Evolutionary conservation across 805 yeast species (phyloP), one percentile per base, ranked within the genome.

Genomic region (Nakazawaea ambrosiae): DNA sequence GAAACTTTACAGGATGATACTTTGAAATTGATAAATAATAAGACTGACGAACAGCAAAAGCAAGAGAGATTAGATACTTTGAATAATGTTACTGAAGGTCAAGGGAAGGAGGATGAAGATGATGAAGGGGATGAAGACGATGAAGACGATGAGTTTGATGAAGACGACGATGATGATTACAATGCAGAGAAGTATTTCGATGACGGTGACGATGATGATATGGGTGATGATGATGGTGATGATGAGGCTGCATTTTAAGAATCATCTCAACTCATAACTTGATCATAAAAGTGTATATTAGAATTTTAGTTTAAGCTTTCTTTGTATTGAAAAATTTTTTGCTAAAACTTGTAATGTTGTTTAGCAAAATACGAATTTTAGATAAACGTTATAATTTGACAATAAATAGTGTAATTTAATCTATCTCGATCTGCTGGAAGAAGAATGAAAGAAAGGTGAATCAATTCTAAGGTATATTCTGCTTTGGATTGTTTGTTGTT

Each of bases 121-220:
- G 62, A 60, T 26, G 75, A 63, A 18, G 61, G 53, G 1, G 66
- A 60, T 5, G 60, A 50, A 4, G 47, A 51, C 11, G 66, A 56
- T 5, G 69, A 65, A 14, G 86, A 80, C 48, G 87, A 80, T 44
- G 84, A 79, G 43, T 73, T 69, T 46, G 81, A 76, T 43, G 87
- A 79, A 45, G 82, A 80, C 39, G 87, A 81, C 19, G 88, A 81
- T 47, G 85, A 78, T 50, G 87, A 80, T 54, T 81, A 81, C 50
- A 81, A 81, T 49, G 90, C 90, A 7, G 90, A 81, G 48, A 76
- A 75, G 56, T 81, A 81, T 58, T 81, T 81, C 50, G 88, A 81
- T 51, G 81, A 73, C 46, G 82, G 81, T 31, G 85, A 80, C 45
- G 81, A 76, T 36, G 78, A 72, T 28, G 68, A 55, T 36, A 65